A percentile compares a stretch with the other conserved stretches of the same genome.
phyloP scores from a whole-genome alignment of 768 basidiomycete genomes.

The Boletus sp. region DNA sequence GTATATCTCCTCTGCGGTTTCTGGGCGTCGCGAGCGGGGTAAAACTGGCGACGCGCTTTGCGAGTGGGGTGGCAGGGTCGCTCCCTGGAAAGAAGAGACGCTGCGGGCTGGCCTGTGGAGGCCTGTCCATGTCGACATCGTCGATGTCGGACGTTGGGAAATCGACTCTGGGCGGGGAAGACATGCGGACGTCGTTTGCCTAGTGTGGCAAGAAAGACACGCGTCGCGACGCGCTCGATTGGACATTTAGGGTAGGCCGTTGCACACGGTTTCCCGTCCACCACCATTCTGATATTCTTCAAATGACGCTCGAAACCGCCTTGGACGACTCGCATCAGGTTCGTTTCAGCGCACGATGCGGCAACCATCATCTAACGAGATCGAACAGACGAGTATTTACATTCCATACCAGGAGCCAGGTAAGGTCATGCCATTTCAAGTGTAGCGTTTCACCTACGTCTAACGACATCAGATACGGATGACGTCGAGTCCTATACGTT shows the following conservation, averaged over 20 bases:
- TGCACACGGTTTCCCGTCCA: background rate
- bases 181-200: no score
- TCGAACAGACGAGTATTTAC: slow-evolving; percentile 28
- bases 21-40: slow-evolving; percentile 45
- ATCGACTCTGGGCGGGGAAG: slow-evolving; percentile 62
- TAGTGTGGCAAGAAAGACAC: slow-evolving; percentile 23
- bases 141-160: slow-evolving; percentile 61
- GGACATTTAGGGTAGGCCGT: slow-evolving; percentile 46
- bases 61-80: slow-evolving; percentile 44
- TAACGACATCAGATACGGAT: slow-evolving; percentile 13
- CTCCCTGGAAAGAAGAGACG: slow-evolving; percentile 34
- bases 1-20: slow-evolving; percentile 32
- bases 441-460: background rate
- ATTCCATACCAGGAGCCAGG: slow-evolving; percentile 27
- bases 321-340: slow-evolving; percentile 30
- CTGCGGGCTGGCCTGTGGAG: slow-evolving; percentile 14
- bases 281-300: background rate
- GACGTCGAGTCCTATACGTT: slow-evolving; percentile 23
- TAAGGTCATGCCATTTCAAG: slow-evolving; percentile 5
- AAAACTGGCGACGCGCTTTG: slow-evolving; percentile 34
- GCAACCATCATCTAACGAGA: slow-evolving; percentile 6
- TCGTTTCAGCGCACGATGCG: background rate
- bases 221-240: slow-evolving; percentile 57
- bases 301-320: slow-evolving; percentile 15
- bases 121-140: slow-evolving; percentile 53